These are phyloP conservation scores for Ogataea trehaloabstinens DNA, from an alignment of 805 yeast species.

Conservation along the genomic window DNA sequence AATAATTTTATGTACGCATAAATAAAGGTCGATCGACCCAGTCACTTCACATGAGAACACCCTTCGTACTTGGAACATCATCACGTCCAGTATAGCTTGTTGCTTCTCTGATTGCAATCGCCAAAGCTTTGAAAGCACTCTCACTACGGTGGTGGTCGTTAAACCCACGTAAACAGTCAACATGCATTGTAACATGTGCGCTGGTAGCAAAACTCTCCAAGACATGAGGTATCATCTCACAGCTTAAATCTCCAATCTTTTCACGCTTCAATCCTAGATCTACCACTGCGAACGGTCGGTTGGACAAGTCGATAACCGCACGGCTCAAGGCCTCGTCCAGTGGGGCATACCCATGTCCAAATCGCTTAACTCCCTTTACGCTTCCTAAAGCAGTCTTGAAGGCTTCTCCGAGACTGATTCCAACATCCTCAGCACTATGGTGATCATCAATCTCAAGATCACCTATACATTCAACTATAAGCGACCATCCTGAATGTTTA, in stretches of 20 bases:
- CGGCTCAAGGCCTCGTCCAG: slow-evolving; percentile 93
- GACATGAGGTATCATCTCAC: slow-evolving; percentile 99
- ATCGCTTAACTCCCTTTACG: slow-evolving; percentile 86
- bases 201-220: slow-evolving; percentile 91
- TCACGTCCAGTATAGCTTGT: slow-evolving; percentile 76
- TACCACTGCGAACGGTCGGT: slow-evolving; percentile 87
- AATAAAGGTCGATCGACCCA: neutral
- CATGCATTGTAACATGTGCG: slow-evolving; percentile 88
- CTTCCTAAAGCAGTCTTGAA: slow-evolving; percentile 88
- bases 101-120: slow-evolving; percentile 88
- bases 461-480: slow-evolving; percentile 85
- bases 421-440: slow-evolving; percentile 95
- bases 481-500: slow-evolving; percentile 95
- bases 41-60: slow-evolving; percentile 63
- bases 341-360: slow-evolving; percentile 93
- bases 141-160: slow-evolving; percentile 98
- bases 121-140: slow-evolving; percentile 93
- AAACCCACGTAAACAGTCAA: slow-evolving; percentile 88
- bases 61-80: slow-evolving; percentile 96
- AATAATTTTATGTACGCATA: neutral
- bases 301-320: slow-evolving; percentile 94
- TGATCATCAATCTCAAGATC: slow-evolving; percentile 97
- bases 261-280: slow-evolving; percentile 91
- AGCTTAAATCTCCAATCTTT: slow-evolving; percentile 84
- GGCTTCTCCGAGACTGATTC: slow-evolving; percentile 86